These are phyloP conservation scores for Mallotus repandus DNA, from an alignment of 441 rosid species.

Conservation along the genomic window DNA sequence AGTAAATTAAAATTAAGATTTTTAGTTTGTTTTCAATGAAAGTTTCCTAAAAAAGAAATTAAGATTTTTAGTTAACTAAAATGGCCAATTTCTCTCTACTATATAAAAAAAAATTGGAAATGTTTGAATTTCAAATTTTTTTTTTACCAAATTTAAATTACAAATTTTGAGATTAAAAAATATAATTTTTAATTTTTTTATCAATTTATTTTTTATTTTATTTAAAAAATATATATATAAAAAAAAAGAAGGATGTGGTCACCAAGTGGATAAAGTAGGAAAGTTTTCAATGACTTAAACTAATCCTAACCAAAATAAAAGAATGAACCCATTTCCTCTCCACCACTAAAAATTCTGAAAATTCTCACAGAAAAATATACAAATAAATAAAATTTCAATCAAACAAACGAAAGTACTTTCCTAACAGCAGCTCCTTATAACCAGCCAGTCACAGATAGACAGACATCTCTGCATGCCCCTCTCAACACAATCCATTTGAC, in stretches of 20 bases:
- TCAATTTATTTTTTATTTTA: no score
- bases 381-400: background rate
- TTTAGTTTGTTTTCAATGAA: no score
- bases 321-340: background rate
- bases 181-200: no score
- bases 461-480: background rate
- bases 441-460: background rate
- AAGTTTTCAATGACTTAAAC: slow-evolving; percentile 3
- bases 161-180: no score
- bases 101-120: no score
- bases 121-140: no score
- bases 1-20: no score
- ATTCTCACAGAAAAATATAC: background rate
- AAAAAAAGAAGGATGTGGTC: slow-evolving; percentile 2
- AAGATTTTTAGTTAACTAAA: no score
- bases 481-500: background rate
- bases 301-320: background rate
- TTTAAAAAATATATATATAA: no score
- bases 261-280: slow-evolving; percentile 17
- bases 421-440: background rate
- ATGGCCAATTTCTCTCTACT: no score
- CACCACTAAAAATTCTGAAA: slow-evolving; percentile 10
- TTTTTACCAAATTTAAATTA: no score
- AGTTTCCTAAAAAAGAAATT: no score
- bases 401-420: slow-evolving; percentile 7